Base-by-base conservation (phyloP, 1,284 basidiomycete species). In the Ustilago shanxiensis region DNA sequence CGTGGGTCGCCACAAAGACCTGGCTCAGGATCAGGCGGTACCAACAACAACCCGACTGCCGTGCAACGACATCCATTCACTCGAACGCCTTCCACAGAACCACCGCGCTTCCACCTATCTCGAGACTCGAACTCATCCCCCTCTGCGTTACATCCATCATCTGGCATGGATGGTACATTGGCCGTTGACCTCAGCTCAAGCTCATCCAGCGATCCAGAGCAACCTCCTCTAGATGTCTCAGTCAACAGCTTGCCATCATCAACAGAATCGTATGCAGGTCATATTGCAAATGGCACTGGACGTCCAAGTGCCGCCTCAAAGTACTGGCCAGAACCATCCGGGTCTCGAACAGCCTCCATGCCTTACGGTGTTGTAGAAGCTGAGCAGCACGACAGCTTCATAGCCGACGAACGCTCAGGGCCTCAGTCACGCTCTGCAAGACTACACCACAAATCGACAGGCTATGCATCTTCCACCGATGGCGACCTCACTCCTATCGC, bases 401-500 rank as follows among this genome's bases (percentile, higher is more conserved):
- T 54, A 29, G 50, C 53, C 5, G 63, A 60, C 26, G 62, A 63
- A 11, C 54, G 63, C 6, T 41, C 57, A 2, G 58, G 66, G 13
- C 66, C 71, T 61, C 61, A 73, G 10, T 35, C 49, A 20, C 53
- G 66, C 18, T 39, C 59, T 8, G 54, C 66, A 2, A 55, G 71
- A 10, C 60, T 62, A 20, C 60, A 63, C 41, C 60, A 11, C 47
- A 67, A 67, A 29, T 60, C 63, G 29, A 47, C 44, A 13, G 75
- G 79, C 55, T 80, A 81, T 24, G 50, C 79, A 18, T 77, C 77
- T 5, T 80, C 79, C 51, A 72, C 67, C 53, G 79, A 81, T 22
- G 79, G 73, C 41, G 79, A 81, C 31, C 60, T 73, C 56, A 67
- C 68, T 7, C 62, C 66, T 13, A 44, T 70, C 14, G 63, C 79